Conservation (phyloP, 108 stramenopile genomes). For the Nannochloropsis gaditana region DNA sequence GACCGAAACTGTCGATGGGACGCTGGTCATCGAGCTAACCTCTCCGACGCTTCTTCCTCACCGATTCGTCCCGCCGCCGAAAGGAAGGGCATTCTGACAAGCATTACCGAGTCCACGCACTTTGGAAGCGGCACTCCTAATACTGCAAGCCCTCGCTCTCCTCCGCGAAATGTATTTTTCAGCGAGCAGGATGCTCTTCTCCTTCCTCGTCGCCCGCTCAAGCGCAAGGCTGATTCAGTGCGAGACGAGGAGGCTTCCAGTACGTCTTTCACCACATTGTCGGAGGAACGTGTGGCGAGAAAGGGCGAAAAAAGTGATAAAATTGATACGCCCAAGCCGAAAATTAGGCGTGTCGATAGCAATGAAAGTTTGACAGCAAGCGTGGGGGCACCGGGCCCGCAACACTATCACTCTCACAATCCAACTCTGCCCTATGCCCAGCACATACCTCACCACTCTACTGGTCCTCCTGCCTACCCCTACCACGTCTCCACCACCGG, state of each 20-base stretch:
- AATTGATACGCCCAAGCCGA: background rate
- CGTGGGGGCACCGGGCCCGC: background rate
- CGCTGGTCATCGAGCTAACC: background rate
- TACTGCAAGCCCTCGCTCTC: background rate
- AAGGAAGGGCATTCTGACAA: background rate
- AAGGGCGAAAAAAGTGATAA: background rate
- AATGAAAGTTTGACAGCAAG: background rate
- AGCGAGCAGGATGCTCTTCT: background rate
- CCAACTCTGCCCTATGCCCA: background rate
- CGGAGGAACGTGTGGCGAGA: background rate
- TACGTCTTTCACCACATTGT: too few species aligned
- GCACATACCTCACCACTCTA: background rate
- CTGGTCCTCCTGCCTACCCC: background rate
- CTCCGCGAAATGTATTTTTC: background rate
- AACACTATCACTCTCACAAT: background rate
- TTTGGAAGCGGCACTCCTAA: too few species aligned
- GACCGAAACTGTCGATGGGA: background rate
- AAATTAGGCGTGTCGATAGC: background rate
- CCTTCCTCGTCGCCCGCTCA: background rate
- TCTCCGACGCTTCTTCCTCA: background rate
- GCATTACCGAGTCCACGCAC: too few species aligned
- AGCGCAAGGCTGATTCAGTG: background rate
- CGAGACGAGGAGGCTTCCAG: too few species aligned
- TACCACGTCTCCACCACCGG: background rate
- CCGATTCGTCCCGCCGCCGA: background rate